phyloP scores from a whole-genome alignment of 352 stramenopile species.

The Phytophthora gonapodyides region DNA sequence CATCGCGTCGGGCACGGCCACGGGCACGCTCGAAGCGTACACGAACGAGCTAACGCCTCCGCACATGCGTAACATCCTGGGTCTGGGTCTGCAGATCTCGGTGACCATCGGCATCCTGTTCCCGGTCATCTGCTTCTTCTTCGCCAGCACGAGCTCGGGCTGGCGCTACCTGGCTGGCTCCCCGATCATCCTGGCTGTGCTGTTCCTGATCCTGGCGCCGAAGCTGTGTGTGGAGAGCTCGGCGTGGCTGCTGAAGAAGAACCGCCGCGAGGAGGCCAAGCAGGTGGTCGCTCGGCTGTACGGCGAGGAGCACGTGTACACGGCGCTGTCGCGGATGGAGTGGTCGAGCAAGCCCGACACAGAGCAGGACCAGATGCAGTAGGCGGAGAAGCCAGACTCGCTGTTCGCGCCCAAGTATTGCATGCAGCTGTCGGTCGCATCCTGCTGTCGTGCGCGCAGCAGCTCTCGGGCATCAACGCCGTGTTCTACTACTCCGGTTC shows the following conservation, averaged over 20 bases:
- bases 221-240: constrained; percentile 37
- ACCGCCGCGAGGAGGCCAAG: constrained; percentile 22
- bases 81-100: constrained; percentile 20
- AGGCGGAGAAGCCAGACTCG: constrained; percentile 7
- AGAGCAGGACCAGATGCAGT: constrained; percentile 19
- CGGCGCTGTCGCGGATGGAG: constrained; percentile 26
- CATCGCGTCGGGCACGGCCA: constrained; percentile 34
- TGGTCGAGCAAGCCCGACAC: constrained; percentile 20
- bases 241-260: constrained; percentile 25
- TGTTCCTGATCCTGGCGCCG: constrained; percentile 48
- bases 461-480: constrained; percentile 19
- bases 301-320: constrained; percentile 29
- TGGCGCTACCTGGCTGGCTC: constrained; percentile 51
- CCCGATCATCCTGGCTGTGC: constrained; percentile 41
- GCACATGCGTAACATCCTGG: constrained; percentile 14
- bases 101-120: constrained; percentile 20
- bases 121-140: constrained; percentile 24
- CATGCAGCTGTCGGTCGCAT: neutral
- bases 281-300: constrained; percentile 41
- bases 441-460: constrained; percentile 14
- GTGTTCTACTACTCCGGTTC: constrained; percentile 21
- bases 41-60: constrained; percentile 22
- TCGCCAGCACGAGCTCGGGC: constrained; percentile 27
- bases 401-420: constrained; percentile 15
- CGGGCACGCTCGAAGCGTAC: constrained; percentile 19